Evolutionary conservation across 495 filamentous ascomycete species (phyloP).

Genomic region (Diplogelasinospora grovesii): DNA sequence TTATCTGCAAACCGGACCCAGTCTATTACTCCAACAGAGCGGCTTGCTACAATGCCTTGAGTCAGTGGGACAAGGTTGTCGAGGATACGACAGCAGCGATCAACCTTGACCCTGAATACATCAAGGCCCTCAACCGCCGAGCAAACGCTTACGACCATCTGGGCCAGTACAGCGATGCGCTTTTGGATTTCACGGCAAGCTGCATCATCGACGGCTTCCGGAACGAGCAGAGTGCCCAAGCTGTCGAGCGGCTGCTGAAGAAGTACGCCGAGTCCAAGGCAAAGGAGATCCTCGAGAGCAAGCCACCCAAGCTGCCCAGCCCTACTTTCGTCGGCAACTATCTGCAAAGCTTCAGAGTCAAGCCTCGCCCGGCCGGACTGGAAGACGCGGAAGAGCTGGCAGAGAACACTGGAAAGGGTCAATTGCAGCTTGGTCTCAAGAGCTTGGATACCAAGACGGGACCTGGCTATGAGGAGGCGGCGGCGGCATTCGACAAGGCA

Average conservation of each 20-base stretch:
- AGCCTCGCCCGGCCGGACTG: conserved; percentile 70
- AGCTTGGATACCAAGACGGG: conserved; percentile 78
- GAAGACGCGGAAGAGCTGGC: conserved; percentile 69
- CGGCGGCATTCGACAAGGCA: conserved; percentile 77
- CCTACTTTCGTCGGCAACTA: conserved; percentile 97
- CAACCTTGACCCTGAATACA: conserved; percentile 85
- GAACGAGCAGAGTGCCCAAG: conserved; percentile 78
- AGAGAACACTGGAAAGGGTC: conserved; percentile 75
- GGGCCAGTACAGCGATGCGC: conserved; percentile 82
- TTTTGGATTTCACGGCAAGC: conserved; percentile 95
- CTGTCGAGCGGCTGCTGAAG: conserved; percentile 89
- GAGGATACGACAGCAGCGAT: conserved; percentile 95
- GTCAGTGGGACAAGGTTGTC: conserved; percentile 90
- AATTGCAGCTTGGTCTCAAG: conserved; percentile 72
- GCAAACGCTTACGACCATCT: conserved; percentile 95
- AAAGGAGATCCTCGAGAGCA: conserved; percentile 74
- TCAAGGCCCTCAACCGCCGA: conserved; percentile 93
- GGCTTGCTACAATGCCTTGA: conserved; percentile 90
- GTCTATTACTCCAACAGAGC: conserved; percentile 99
- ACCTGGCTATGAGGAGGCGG: conserved; percentile 84
- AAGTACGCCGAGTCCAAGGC: conserved; percentile 94
- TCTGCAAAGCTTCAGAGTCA: conserved; percentile 89
- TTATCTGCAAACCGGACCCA: conserved; percentile 93
- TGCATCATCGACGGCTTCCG: conserved; percentile 97
- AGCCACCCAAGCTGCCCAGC: conserved; percentile 68